A percentile compares a stretch with the other conserved stretches of the same genome.
These are phyloP conservation scores for Russula brevipes DNA, from an alignment of 768 basidiomycete species.

Conservation along the genomic window DNA sequence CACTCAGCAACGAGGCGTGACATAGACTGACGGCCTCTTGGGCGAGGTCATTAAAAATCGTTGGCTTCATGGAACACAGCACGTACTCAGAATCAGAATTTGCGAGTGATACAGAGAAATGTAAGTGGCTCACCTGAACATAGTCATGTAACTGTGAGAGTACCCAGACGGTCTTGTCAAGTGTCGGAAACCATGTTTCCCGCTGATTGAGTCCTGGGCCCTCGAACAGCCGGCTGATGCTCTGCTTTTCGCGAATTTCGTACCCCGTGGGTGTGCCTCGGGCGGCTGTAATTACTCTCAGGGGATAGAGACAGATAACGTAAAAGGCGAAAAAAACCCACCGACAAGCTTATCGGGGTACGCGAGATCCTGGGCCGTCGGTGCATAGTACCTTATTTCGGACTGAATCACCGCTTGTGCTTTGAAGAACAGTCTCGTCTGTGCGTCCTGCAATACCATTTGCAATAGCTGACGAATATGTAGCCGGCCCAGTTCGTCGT, in stretches of 20 bases:
- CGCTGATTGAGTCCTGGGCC: slow-evolving; percentile 66
- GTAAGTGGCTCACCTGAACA: slow-evolving; percentile 61
- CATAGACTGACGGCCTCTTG: slow-evolving; percentile 87
- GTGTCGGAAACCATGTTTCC: slow-evolving; percentile 88
- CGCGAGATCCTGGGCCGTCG: slow-evolving; percentile 72
- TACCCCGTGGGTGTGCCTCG: slow-evolving; percentile 41
- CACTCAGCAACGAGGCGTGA: slow-evolving; percentile 70
- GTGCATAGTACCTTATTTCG: slow-evolving; percentile 80
- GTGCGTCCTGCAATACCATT: slow-evolving; percentile 93
- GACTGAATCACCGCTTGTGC: slow-evolving; percentile 87
- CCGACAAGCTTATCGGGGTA: slow-evolving; percentile 81
- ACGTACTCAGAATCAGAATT: not conserved
- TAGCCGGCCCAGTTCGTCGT: slow-evolving; percentile 49
- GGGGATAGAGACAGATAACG: not conserved
- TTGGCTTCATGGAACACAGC: slow-evolving; percentile 49
- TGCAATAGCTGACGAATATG: slow-evolving; percentile 78
- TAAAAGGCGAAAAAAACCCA: slow-evolving; percentile 34
- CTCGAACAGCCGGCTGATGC: slow-evolving; percentile 61
- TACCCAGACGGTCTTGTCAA: slow-evolving; percentile 87
- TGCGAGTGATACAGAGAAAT: not conserved
- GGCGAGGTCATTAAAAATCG: slow-evolving; percentile 94
- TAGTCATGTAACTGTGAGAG: slow-evolving; percentile 85
- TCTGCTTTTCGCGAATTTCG: slow-evolving; percentile 63
- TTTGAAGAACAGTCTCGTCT: slow-evolving; percentile 93
- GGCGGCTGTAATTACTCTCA: slow-evolving; percentile 35